phyloP scores from a whole-genome alignment of 2,329 filamentous ascomycete genomes.

The Neopestalotiopsis clavispora region DNA sequence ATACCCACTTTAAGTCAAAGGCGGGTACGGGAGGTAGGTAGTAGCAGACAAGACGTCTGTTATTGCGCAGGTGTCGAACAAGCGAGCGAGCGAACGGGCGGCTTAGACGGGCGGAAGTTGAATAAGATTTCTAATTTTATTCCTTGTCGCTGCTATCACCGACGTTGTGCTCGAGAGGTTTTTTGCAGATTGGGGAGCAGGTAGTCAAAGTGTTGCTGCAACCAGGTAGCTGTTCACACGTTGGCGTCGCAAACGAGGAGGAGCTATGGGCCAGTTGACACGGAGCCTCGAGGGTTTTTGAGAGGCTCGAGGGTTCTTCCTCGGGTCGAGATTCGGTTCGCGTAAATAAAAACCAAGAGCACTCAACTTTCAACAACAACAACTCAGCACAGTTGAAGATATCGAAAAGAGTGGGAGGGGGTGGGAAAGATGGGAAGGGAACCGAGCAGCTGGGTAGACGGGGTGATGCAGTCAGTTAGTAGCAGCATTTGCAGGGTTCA shows the following conservation, averaged over 20 bases:
- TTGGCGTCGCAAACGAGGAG: not conserved
- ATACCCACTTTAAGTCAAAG: no score
- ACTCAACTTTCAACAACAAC: not conserved
- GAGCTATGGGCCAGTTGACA: not conserved
- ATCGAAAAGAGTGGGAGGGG: conserved; percentile 12
- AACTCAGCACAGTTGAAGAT: not conserved
- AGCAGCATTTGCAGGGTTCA: not conserved
- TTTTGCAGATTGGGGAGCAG: not conserved
- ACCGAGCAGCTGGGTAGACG: conserved; percentile 17
- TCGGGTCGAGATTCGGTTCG: not conserved
- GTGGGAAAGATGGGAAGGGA: conserved; percentile 2
- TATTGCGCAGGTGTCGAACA: no score
- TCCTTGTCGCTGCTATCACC: not conserved
- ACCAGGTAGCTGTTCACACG: no score
- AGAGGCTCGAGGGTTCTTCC: not conserved
- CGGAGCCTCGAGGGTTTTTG: no score
- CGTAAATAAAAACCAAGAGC: not conserved
- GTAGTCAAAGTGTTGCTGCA: no score
- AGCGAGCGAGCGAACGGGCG: no score
- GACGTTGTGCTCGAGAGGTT: not conserved
- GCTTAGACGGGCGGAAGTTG: no score
- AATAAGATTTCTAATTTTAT: no score
- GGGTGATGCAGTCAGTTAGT: conserved; percentile 15
- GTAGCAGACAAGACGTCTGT: no score
- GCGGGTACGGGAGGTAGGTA: no score